Percentiles rank a stretch among this genome's conserved stretches.
Conservation (phyloP, 352 stramenopile species). For the Phytophthora tubulina region DNA sequence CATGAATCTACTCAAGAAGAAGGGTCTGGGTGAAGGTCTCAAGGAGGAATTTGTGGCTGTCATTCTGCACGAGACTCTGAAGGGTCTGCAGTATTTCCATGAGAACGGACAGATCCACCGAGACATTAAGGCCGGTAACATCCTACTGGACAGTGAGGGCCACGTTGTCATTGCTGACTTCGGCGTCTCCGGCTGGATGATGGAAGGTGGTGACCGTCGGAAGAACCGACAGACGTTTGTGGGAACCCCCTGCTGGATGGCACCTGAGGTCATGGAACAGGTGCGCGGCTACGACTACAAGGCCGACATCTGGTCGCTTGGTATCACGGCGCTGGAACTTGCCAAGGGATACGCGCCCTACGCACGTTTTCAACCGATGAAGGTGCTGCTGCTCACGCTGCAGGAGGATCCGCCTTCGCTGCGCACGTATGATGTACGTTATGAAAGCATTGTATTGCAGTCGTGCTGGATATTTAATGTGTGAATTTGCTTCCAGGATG, state of each 20-base stretch:
- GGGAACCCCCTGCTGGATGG: slow-evolving; percentile 98
- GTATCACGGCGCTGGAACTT: slow-evolving; percentile 98
- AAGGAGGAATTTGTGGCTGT: slow-evolving; percentile 97
- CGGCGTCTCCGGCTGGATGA: slow-evolving; percentile 98
- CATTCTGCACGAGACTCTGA: slow-evolving; percentile 97
- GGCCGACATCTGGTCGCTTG: slow-evolving; percentile 99
- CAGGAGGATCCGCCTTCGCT: slow-evolving; percentile 96
- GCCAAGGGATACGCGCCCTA: slow-evolving; percentile 99
- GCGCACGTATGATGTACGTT: slow-evolving; percentile 87
- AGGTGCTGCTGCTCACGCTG: slow-evolving; percentile 97
- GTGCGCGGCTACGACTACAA: slow-evolving; percentile 95
- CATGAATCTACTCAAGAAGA: slow-evolving; percentile 95
- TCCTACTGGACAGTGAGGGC: slow-evolving; percentile 94
- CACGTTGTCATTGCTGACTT: slow-evolving; percentile 99
- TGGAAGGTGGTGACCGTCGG: slow-evolving; percentile 94
- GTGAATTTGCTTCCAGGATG: slow-evolving; percentile 55
- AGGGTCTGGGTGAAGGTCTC: slow-evolving; percentile 87
- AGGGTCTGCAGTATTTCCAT: slow-evolving; percentile 99
- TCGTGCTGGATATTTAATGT: slow-evolving; percentile 13
- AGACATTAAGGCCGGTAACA: slow-evolving; percentile 99
- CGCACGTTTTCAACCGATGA: slow-evolving; percentile 98
- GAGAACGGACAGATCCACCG: slow-evolving; percentile 98
- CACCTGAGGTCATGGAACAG: slow-evolving; percentile 94
- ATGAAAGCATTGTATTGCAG: neutral
- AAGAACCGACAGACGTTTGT: slow-evolving; percentile 98